Base-by-base conservation (phyloP, 2,329 filamentous ascomycete genomes). In the Sporothrix curviconia region DNA sequence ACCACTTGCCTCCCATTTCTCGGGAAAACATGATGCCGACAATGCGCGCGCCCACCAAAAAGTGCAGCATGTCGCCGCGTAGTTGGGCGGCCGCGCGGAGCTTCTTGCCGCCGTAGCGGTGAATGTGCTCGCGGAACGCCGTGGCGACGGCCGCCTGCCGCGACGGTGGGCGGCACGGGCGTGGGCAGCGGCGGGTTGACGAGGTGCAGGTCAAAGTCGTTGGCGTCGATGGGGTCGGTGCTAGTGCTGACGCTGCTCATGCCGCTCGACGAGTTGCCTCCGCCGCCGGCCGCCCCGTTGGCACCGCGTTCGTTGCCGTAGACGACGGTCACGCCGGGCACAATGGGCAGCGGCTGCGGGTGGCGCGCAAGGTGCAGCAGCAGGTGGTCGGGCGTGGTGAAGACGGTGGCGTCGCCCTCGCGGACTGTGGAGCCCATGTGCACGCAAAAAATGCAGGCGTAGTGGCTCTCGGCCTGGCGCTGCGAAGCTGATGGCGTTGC, bases 1-100 rank as follows among this genome's bases (percentile, higher is more conserved):
- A 74, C 79, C 79, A 83, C 62, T 81, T 80, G 14, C 80, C 3
- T 72, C 68, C 63, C 80, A 80, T 63, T 74, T 75, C 9, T 69
- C 66, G 0, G 78, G 79, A 64, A 79, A 83, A 39, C 74, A 71
- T n/a, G 28, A 83, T 67, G 0, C 79, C 80, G 0, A 76, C 72
- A 22, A 83, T 71, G 44, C 69, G 72, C 1, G 78, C 78, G 0
- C 78, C 79, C 14, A 73, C 69, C 37, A 73, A 57, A 56, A 76
- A 76, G 54, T 70, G 67, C n/a, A 76, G 66, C 58, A 74, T 67
- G 40, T 71, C 68, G 1, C 66, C 66, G 14, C 55, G 30, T 65
- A 66, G 11, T 62, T 66, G 9, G 71, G 68, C 0, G 74, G 72
- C 14, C 68, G 66, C 1, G 65, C 56, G n/a, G 19, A 71, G 60